A percentile compares a stretch with the other conserved stretches of the same genome.
These are phyloP conservation scores for Aspergillus floridensis DNA, from an alignment of 2,329 filamentous ascomycete species.

Conservation along the genomic window DNA sequence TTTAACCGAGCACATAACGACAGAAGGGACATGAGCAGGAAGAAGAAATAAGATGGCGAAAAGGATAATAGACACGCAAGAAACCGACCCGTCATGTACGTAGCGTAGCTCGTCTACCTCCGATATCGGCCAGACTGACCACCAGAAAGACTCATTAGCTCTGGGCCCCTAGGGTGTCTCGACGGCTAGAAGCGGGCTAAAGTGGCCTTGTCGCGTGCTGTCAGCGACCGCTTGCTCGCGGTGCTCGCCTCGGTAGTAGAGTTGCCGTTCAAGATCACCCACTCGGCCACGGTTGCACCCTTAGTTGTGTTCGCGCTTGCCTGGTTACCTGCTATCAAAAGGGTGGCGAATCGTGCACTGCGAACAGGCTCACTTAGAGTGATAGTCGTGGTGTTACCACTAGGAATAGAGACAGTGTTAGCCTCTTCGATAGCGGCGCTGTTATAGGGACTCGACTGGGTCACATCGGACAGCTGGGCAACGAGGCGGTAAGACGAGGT, in stretches of 20 bases:
- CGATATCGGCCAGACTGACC: background rate
- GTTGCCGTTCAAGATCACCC: slow-evolving; percentile 40
- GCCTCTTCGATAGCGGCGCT: slow-evolving; percentile 24
- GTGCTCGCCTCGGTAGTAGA: background rate
- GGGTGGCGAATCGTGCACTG: slow-evolving; percentile 42
- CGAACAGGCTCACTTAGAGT: slow-evolving; percentile 33
- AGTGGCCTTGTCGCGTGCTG: background rate
- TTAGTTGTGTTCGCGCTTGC: slow-evolving; percentile 37
- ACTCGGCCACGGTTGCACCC: slow-evolving; percentile 49
- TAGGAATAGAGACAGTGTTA: slow-evolving; percentile 36
- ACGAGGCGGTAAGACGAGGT: slow-evolving; percentile 23
- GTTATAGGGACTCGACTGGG: slow-evolving; percentile 39
- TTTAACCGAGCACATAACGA: background rate
- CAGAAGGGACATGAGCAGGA: background rate
- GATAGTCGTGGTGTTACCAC: slow-evolving; percentile 44
- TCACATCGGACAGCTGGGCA: slow-evolving; percentile 29
- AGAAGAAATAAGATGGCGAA: background rate
- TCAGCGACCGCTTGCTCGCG: background rate
- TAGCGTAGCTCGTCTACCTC: background rate
- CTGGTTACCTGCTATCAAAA: slow-evolving; percentile 46
- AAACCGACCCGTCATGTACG: background rate
- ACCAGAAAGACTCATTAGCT: background rate
- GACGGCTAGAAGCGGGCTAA: background rate
- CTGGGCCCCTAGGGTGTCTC: background rate
- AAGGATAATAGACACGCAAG: background rate